Conservation (phyloP, 116 monocot genomes). For the Papilionanthe hybrid region DNA sequence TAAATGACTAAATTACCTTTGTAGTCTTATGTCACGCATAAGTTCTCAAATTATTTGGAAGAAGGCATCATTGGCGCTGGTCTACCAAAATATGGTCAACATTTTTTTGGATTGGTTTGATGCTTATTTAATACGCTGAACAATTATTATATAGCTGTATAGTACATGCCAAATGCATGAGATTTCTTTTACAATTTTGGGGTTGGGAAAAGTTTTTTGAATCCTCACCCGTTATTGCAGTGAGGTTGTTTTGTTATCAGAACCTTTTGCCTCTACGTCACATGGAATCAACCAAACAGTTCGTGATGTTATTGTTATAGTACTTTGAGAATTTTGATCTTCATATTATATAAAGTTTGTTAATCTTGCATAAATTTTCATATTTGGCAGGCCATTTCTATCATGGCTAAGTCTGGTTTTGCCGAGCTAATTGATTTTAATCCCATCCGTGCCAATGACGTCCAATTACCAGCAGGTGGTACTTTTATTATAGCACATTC, state of each 20-base stretch:
- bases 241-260: background rate
- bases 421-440: slow-evolving; percentile 96
- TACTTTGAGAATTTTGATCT: background rate
- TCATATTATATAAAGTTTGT: background rate
- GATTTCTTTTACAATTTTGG: background rate
- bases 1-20: too few species aligned
- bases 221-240: background rate
- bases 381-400: slow-evolving; percentile 75
- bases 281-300: background rate
- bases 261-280: background rate
- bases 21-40: too few species aligned
- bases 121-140: background rate
- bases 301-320: background rate
- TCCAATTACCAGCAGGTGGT: slow-evolving; percentile 79
- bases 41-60: too few species aligned
- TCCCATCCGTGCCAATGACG: slow-evolving; percentile 87
- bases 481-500: slow-evolving; percentile 88
- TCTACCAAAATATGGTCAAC: background rate
- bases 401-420: slow-evolving; percentile 97
- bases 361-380: background rate
- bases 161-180: background rate
- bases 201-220: background rate
- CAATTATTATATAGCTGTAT: background rate
- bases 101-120: background rate
- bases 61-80: too few species aligned